phyloP scores from a whole-genome alignment of 768 basidiomycete genomes.

The Leccinum barrowsii region DNA sequence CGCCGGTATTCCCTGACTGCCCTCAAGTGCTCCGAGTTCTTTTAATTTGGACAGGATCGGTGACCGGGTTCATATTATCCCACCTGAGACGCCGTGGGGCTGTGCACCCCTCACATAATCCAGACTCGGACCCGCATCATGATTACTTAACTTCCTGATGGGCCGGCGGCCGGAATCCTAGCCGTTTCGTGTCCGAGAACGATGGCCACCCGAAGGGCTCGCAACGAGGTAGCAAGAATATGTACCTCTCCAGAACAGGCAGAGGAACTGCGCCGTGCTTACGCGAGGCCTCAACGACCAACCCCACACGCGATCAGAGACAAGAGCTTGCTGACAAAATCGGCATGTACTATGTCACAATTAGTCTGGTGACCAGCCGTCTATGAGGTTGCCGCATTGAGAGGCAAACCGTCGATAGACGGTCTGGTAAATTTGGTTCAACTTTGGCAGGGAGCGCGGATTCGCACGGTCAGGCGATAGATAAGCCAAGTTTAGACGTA shows the following conservation, averaged over 20 bases:
- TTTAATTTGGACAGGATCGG: slow-evolving; percentile 24
- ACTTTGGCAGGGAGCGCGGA: too few relatives aligned
- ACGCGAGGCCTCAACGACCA: slow-evolving; percentile 54
- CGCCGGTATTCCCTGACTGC: background rate
- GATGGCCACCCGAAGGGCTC: slow-evolving; percentile 32
- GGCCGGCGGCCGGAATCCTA: slow-evolving; percentile 33
- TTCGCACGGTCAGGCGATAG: background rate
- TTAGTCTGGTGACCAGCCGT: too few relatives aligned
- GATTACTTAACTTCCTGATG: slow-evolving; percentile 36
- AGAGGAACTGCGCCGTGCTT: slow-evolving; percentile 66
- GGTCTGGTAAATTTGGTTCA: background rate
- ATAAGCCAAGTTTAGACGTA: background rate
- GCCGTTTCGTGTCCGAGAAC: slow-evolving; percentile 52
- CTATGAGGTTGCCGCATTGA: too few relatives aligned
- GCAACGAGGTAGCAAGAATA: slow-evolving; percentile 41
- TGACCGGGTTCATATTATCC: slow-evolving; percentile 22
- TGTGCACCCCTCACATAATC: slow-evolving; percentile 28
- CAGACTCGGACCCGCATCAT: slow-evolving; percentile 45
- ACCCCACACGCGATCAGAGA: slow-evolving; percentile 62
- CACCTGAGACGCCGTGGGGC: slow-evolving; percentile 26
- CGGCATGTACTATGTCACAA: slow-evolving; percentile 52
- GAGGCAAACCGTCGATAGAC: too few relatives aligned
- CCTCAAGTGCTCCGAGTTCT: slow-evolving; percentile 28
- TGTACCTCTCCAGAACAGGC: slow-evolving; percentile 62
- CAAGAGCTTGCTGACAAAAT: slow-evolving; percentile 63